These are phyloP conservation scores for Hygrophoropsis aurantiaca DNA, from an alignment of 768 basidiomycete species.

Conservation along the genomic window DNA sequence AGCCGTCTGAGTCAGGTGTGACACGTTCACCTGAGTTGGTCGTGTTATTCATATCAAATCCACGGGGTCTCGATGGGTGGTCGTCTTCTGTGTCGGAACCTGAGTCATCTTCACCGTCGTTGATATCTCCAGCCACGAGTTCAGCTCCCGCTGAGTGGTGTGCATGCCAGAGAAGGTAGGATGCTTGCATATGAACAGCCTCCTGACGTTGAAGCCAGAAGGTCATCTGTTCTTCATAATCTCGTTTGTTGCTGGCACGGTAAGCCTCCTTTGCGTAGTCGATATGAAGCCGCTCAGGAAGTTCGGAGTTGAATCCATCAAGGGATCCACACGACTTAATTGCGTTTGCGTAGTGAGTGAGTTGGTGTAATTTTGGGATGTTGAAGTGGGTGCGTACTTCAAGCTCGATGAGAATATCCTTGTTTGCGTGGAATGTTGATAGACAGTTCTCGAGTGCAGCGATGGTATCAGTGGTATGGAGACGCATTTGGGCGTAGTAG, in stretches of 20 bases:
- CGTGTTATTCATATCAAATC: too few species aligned
- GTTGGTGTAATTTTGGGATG: constrained; percentile 36
- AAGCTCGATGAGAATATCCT: constrained; percentile 28
- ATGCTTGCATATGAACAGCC: constrained; percentile 24
- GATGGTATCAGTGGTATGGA: constrained; percentile 28
- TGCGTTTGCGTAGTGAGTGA: constrained; percentile 23
- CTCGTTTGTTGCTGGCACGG: constrained; percentile 23
- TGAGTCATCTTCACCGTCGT: too few species aligned
- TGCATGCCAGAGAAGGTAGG: constrained; percentile 32
- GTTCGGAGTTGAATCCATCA: constrained; percentile 37
- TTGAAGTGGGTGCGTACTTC: constrained; percentile 31
- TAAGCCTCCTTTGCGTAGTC: constrained; percentile 37
- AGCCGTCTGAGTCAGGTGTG: too few species aligned
- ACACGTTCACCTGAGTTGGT: too few species aligned
- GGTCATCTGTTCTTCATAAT: constrained; percentile 39
- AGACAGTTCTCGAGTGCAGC: constrained; percentile 20
- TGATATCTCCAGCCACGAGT: too few species aligned
- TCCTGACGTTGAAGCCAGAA: constrained; percentile 35
- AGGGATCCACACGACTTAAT: constrained; percentile 28
- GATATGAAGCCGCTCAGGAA: constrained; percentile 41
- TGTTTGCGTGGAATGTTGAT: constrained; percentile 25
- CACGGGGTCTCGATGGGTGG: too few species aligned
- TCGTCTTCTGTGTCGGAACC: too few species aligned
- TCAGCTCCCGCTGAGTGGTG: too few species aligned
- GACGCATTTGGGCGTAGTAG: constrained; percentile 27